A percentile compares a stretch with the other conserved stretches of the same genome.
phyloP scores from a whole-genome alignment of 257 asterid genomes.

The Solanum virginianum region DNA sequence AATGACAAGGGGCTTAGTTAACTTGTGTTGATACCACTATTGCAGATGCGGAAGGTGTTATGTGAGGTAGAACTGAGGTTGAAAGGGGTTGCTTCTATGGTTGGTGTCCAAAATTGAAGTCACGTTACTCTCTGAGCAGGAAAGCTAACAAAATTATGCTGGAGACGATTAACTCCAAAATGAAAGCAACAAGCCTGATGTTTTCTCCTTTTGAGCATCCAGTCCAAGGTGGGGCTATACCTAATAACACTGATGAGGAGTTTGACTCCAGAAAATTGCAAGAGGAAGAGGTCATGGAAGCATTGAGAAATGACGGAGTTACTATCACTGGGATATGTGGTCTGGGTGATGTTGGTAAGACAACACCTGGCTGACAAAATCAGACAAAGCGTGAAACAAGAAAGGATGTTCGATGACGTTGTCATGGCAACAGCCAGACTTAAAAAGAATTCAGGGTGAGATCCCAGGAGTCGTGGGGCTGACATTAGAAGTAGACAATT shows the following conservation, averaged over 20 bases:
- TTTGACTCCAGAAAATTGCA: not conserved
- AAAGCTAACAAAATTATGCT: not conserved
- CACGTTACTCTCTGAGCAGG: not conserved
- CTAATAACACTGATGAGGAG: not conserved
- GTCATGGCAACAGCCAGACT: not conserved
- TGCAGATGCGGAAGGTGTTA: not conserved
- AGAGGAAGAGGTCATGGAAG: not conserved
- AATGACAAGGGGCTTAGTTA: not conserved
- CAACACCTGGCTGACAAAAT: not conserved
- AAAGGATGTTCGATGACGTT: not conserved
- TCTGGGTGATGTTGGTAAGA: conserved; percentile 9
- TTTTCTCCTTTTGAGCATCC: not conserved
- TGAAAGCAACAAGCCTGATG: not conserved
- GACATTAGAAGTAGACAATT: not conserved
- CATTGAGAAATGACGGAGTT: not conserved
- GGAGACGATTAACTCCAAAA: not conserved
- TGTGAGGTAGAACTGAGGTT: not conserved
- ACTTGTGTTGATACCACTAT: not conserved
- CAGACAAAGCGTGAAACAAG: not conserved
- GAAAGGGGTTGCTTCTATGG: not conserved
- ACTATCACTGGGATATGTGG: conserved; percentile 6
- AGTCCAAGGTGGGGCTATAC: not conserved
- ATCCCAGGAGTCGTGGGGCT: not conserved
- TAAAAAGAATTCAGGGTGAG: not conserved
- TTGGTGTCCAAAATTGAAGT: not conserved